Percentiles rank a stretch among this genome's conserved stretches.
Evolutionary conservation across 2,329 filamentous ascomycete species (phyloP).

Genomic region (Epichloe gansuensis): DNA sequence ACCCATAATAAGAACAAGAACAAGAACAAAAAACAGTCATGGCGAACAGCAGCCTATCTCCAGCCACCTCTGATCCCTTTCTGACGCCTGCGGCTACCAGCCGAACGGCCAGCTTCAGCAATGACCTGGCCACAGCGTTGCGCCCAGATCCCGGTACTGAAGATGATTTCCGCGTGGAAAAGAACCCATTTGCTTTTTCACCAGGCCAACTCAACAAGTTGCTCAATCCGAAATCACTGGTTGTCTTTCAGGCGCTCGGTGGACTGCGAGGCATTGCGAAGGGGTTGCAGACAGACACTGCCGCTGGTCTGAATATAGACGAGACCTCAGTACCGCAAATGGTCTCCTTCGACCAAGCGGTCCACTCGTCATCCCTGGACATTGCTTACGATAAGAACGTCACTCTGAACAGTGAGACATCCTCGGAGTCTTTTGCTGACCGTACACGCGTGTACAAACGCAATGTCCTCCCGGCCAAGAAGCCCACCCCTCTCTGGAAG

Average conservation of each 20-base stretch:
- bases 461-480: constrained; percentile 53
- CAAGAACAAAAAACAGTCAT: not conserved
- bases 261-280: constrained; percentile 61
- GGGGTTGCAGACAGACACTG: constrained; percentile 53
- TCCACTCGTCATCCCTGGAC: not conserved
- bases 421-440: constrained; percentile 13
- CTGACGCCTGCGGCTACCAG: constrained; percentile 12
- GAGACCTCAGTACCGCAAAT: constrained; percentile 51
- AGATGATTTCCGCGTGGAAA: constrained; percentile 53
- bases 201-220: constrained; percentile 70
- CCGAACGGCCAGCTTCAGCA: constrained; percentile 8
- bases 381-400: constrained; percentile 4
- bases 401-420: constrained; percentile 11
- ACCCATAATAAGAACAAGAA: no score
- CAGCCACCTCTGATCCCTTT: constrained; percentile 13
- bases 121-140: constrained; percentile 40
- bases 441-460: constrained; percentile 17
- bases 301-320: constrained; percentile 55
- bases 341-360: constrained; percentile 53
- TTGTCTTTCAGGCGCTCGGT: constrained; percentile 63
- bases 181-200: constrained; percentile 76
- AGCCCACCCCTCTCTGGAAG: constrained; percentile 45
- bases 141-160: constrained; percentile 60
- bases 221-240: constrained; percentile 65
- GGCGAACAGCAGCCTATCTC: not conserved